Conservation (phyloP, 169 alveolate species). For the Plasmodium berghei region DNA sequence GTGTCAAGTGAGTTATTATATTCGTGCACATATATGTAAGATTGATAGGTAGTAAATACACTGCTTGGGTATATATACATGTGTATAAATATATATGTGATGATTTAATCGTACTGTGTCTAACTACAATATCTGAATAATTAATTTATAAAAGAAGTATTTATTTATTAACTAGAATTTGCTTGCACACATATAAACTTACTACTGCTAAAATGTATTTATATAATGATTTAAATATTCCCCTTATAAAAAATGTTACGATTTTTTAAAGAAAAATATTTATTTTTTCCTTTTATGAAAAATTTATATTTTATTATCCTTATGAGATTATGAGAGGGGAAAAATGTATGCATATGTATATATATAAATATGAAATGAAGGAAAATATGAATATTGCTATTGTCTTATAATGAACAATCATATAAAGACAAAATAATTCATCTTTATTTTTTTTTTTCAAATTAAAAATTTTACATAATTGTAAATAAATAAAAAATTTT, state of each 20-base stretch:
- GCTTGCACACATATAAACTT: too few relatives aligned
- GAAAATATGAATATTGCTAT: background rate
- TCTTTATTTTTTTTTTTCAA: background rate
- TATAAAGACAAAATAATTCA: background rate
- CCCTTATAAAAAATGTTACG: background rate
- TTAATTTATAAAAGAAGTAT: too few relatives aligned
- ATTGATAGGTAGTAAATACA: too few relatives aligned
- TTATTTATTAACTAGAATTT: too few relatives aligned
- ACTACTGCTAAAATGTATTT: too few relatives aligned
- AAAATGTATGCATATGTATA: background rate
- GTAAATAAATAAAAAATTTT: too few relatives aligned
- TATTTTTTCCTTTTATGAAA: constrained; percentile 6
- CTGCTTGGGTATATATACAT: too few relatives aligned
- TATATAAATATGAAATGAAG: background rate
- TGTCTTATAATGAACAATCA: constrained; percentile 25
- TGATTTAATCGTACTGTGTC: too few relatives aligned
- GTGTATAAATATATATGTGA: too few relatives aligned
- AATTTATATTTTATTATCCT: background rate
- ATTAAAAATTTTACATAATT: background rate
- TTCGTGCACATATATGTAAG: too few relatives aligned
- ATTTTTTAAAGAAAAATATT: background rate
- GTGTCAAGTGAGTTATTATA: too few relatives aligned
- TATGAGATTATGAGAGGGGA: background rate
- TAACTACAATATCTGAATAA: too few relatives aligned
- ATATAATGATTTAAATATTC: background rate